Evolutionary conservation across 2,329 filamentous ascomycete genomes (phyloP).

Genomic region (Clonostachys solani): DNA sequence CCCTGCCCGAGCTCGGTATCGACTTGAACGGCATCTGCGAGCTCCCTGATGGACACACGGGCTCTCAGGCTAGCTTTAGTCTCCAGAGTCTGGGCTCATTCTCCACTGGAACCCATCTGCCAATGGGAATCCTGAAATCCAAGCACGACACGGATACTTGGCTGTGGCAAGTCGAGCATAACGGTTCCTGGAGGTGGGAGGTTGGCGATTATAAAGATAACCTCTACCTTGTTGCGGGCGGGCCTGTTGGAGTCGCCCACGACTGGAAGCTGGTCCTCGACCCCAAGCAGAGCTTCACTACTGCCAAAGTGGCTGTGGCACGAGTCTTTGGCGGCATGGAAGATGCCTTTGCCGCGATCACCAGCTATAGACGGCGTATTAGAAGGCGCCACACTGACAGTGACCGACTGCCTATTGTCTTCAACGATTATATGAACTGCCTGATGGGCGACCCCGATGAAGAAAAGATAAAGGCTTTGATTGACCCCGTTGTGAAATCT

Average conservation of each 20-base stretch:
- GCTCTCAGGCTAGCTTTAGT: conserved; percentile 10
- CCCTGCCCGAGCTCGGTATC: conserved; percentile 17
- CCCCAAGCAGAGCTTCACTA: conserved; percentile 14
- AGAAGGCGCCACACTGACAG: conserved; percentile 20
- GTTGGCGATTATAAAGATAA: conserved; percentile 24
- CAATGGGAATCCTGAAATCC: conserved; percentile 19
- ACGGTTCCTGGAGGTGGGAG: conserved; percentile 28
- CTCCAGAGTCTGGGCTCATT: conserved; percentile 20
- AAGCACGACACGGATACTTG: conserved; percentile 15
- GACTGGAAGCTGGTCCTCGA: conserved; percentile 15
- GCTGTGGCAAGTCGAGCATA: conserved; percentile 28
- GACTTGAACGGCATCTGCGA: conserved; percentile 16
- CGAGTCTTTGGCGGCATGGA: conserved; percentile 12
- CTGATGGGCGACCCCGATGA: conserved; percentile 29
- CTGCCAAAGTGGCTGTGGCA: conserved; percentile 14
- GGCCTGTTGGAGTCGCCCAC: conserved; percentile 18
- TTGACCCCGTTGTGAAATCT: conserved; percentile 17
- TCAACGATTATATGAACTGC: conserved; percentile 34
- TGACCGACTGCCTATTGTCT: conserved; percentile 19
- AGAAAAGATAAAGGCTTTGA: conserved; percentile 18
- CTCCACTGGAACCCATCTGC: conserved; percentile 17
- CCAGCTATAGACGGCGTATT: conserved; percentile 19
- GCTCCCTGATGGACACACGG: conserved; percentile 6
- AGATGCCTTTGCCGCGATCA: conserved; percentile 17
- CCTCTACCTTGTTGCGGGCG: conserved; percentile 19